Percentiles rank a stretch among this genome's conserved stretches.
Evolutionary conservation across 1,284 basidiomycete genomes (phyloP).

Genomic region (Termitomyces sp.): DNA sequence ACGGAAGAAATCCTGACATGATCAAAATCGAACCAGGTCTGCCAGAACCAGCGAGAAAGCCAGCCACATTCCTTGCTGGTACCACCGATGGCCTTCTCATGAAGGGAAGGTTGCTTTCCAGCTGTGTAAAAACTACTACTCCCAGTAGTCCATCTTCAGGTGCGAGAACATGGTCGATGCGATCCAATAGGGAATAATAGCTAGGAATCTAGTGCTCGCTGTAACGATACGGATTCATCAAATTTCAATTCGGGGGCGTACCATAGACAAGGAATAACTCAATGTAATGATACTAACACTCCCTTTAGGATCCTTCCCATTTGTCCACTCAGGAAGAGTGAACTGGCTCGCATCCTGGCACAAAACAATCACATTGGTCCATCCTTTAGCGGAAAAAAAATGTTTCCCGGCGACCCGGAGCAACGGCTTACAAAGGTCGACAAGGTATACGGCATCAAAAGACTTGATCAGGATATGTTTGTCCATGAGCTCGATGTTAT

Average conservation of each 20-base stretch:
- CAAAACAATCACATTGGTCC: constrained; percentile 72
- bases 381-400: constrained; percentile 66
- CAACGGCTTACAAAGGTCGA: constrained; percentile 74
- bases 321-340: constrained; percentile 56
- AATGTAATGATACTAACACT: constrained; percentile 61
- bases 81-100: constrained; percentile 68
- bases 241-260: constrained; percentile 20
- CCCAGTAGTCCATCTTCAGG: constrained; percentile 63
- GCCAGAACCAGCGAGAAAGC: constrained; percentile 80
- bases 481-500: constrained; percentile 83
- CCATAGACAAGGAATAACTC: constrained; percentile 74
- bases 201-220: constrained; percentile 51
- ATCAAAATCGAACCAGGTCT: constrained; percentile 79
- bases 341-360: constrained; percentile 76
- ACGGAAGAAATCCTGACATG: constrained; percentile 41
- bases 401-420: constrained; percentile 69
- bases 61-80: constrained; percentile 67
- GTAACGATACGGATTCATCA: not conserved
- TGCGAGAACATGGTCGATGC: constrained; percentile 66
- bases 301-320: constrained; percentile 46
- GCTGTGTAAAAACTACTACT: constrained; percentile 80
- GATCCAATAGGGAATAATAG: constrained; percentile 67
- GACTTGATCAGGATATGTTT: constrained; percentile 58
- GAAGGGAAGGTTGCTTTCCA: constrained; percentile 47
- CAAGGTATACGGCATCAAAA: constrained; percentile 71